phyloP scores from a whole-genome alignment of 176 grass and related monocot genomes.

The Oryza nivara region DNA sequence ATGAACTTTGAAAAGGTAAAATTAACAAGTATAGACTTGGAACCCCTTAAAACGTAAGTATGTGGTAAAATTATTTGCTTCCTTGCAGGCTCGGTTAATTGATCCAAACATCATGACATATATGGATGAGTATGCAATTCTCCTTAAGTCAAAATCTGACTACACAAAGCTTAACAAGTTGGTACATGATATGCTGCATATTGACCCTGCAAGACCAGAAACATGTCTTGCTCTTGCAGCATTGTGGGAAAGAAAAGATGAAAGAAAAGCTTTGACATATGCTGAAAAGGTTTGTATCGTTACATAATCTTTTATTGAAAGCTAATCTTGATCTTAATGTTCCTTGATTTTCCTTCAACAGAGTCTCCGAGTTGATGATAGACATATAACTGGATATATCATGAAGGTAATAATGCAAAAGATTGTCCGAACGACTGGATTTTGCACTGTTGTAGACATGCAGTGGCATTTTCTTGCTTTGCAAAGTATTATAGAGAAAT shows the following conservation, averaged over 20 bases:
- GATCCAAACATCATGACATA: slow-evolving; percentile 86
- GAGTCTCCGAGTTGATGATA: slow-evolving; percentile 93
- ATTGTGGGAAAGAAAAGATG: slow-evolving; percentile 96
- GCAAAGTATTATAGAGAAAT: slow-evolving; percentile 26
- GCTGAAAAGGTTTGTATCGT: slow-evolving; percentile 74
- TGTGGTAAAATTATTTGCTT: slow-evolving; percentile 15
- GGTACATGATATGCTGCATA: slow-evolving; percentile 92
- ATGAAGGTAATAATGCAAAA: slow-evolving; percentile 80
- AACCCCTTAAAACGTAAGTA: not conserved
- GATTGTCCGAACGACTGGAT: slow-evolving; percentile 22
- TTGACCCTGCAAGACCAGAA: slow-evolving; percentile 91
- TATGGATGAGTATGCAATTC: slow-evolving; percentile 98
- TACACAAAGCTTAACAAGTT: slow-evolving; percentile 88
- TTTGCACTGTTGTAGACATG: slow-evolving; percentile 16
- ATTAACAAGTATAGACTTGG: slow-evolving; percentile 38
- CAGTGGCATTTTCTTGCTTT: slow-evolving; percentile 9
- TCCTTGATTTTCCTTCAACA: slow-evolving; percentile 46
- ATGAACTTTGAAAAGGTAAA: slow-evolving; percentile 98
- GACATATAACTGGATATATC: slow-evolving; percentile 92
- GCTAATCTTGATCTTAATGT: slow-evolving; percentile 33
- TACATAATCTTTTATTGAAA: not conserved
- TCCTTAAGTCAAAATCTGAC: slow-evolving; percentile 86
- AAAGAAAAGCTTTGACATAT: slow-evolving; percentile 77
- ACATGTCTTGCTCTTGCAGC: slow-evolving; percentile 87
- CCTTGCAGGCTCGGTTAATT: slow-evolving; percentile 68